phyloP scores from a whole-genome alignment of 176 grass and related monocot genomes.

The Chrysopogon serrulatus region DNA sequence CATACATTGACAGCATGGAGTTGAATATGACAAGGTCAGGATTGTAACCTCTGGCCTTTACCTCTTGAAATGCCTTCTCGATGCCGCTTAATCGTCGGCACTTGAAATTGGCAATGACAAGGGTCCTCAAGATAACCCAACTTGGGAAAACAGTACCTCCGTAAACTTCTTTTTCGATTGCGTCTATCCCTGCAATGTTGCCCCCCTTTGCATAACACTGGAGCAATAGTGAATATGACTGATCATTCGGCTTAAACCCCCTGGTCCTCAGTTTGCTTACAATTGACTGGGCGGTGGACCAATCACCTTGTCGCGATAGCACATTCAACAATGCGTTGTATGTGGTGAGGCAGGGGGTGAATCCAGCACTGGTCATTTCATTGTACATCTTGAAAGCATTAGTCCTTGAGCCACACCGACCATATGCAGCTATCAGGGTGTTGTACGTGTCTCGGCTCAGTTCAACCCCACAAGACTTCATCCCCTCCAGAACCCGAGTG shows the following conservation, averaged over 20 bases:
- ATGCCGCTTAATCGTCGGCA: slow-evolving; percentile 49
- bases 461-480: slow-evolving; percentile 69
- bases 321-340: slow-evolving; percentile 80
- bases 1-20: slow-evolving; percentile 83
- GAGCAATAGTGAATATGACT: slow-evolving; percentile 67
- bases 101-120: slow-evolving; percentile 82
- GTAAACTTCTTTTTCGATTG: slow-evolving; percentile 70
- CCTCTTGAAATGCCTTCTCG: slow-evolving; percentile 65
- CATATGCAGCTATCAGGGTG: slow-evolving; percentile 80
- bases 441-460: slow-evolving; percentile 67
- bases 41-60: slow-evolving; percentile 75
- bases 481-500: slow-evolving; percentile 54
- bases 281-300: slow-evolving; percentile 42
- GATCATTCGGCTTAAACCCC: slow-evolving; percentile 77
- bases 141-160: slow-evolving; percentile 63
- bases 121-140: slow-evolving; percentile 81
- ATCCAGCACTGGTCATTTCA: slow-evolving; percentile 69
- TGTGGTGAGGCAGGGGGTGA: slow-evolving; percentile 64
- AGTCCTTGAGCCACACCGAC: slow-evolving; percentile 56
- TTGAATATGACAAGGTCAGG: slow-evolving; percentile 86
- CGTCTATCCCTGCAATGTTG: slow-evolving; percentile 43
- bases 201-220: slow-evolving; percentile 65
- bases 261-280: slow-evolving; percentile 62
- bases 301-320: slow-evolving; percentile 67
- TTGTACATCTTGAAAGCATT: slow-evolving; percentile 76